Conservation (phyloP, 345 rosid species). For the Corchorus olitorius region DNA sequence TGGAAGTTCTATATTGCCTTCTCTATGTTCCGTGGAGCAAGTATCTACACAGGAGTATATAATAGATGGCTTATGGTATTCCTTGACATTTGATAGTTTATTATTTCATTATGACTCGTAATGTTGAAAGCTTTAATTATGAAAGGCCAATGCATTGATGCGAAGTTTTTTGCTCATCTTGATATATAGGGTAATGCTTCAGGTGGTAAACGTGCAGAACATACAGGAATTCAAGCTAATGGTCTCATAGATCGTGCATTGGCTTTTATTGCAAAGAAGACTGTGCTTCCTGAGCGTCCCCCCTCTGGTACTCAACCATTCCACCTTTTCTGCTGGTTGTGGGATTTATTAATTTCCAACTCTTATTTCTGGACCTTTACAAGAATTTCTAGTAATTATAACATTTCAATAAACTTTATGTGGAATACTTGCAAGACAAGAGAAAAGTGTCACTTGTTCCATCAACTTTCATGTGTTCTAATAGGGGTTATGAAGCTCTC, state of each 20-base stretch:
- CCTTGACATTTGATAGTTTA: conserved; percentile 9
- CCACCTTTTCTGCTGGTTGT: neutral
- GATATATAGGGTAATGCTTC: conserved; percentile 86
- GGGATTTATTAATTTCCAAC: neutral
- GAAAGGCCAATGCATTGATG: conserved; percentile 1
- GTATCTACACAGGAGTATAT: conserved; percentile 77
- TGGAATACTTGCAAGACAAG: too few species aligned
- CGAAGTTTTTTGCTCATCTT: conserved; percentile 10
- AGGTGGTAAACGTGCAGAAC: conserved; percentile 83
- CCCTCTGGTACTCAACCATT: conserved; percentile 58
- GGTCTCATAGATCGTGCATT: conserved; percentile 65
- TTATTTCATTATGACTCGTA: neutral
- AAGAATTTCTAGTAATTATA: neutral
- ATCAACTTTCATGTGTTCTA: too few species aligned
- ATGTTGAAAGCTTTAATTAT: conserved; percentile 3
- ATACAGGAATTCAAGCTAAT: conserved; percentile 60
- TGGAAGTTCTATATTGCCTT: conserved; percentile 98
- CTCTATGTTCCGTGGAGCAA: conserved; percentile 85
- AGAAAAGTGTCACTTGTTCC: too few species aligned
- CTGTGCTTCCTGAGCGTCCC: conserved; percentile 72
- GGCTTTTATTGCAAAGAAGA: conserved; percentile 50
- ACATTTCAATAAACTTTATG: too few species aligned
- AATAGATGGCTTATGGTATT: conserved; percentile 90
- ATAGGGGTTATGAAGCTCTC: too few species aligned
- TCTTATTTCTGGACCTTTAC: neutral